Conservation (phyloP, 345 rosid genomes). For the Lepidium didymum region DNA sequence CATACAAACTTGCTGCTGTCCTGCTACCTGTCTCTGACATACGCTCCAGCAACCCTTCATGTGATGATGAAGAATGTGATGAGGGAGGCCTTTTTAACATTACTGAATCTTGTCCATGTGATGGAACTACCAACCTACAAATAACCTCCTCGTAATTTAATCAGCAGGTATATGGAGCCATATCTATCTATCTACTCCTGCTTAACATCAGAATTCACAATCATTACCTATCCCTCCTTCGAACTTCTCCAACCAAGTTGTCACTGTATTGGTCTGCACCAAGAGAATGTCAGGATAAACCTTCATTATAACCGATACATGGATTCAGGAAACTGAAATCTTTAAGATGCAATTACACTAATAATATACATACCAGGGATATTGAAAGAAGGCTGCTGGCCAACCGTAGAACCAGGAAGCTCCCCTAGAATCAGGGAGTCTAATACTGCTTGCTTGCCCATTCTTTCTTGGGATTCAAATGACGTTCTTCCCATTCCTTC, state of each 20-base stretch:
- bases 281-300: constrained; percentile 6
- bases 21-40: constrained; percentile 32
- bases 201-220: background rate
- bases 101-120: constrained; percentile 43
- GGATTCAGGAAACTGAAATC: background rate
- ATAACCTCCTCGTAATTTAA: background rate
- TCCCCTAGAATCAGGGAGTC: constrained; percentile 24
- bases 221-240: constrained; percentile 40
- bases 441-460: constrained; percentile 31
- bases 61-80: constrained; percentile 39
- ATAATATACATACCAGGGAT: constrained; percentile 29
- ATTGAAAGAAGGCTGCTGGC: constrained; percentile 31
- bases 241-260: constrained; percentile 36
- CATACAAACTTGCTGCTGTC: constrained; percentile 26
- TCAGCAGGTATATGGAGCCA: background rate
- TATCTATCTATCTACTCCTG: background rate
- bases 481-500: constrained; percentile 29
- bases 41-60: constrained; percentile 40
- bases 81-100: constrained; percentile 36
- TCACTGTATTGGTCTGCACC: constrained; percentile 30
- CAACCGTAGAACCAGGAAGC: constrained; percentile 23
- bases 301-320: background rate
- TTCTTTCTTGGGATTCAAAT: constrained; percentile 32
- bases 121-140: constrained; percentile 23
- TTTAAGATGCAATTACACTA: background rate